phyloP scores from a whole-genome alignment of 257 asterid genomes.

The Paulownia fortunei region DNA sequence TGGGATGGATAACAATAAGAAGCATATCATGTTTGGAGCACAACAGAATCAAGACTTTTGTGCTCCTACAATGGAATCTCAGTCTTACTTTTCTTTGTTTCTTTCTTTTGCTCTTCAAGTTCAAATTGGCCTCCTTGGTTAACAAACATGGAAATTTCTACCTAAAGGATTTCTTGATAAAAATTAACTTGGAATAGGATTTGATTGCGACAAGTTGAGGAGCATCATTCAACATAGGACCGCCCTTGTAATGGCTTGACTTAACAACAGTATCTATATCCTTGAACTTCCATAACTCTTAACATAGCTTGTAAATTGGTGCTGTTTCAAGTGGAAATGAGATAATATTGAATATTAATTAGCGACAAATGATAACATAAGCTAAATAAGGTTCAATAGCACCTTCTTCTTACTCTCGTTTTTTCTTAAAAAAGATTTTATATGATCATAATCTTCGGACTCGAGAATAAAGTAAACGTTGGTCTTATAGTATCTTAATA shows the following conservation, averaged over 20 bases:
- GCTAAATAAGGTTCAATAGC: too few species aligned
- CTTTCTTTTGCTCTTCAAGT: neutral
- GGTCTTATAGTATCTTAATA: too few species aligned
- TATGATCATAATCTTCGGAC: too few species aligned
- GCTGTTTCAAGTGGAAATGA: neutral
- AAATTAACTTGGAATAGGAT: conserved; percentile 1
- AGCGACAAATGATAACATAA: too few species aligned
- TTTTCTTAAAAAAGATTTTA: too few species aligned
- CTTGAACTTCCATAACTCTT: neutral
- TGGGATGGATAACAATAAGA: conserved; percentile 28
- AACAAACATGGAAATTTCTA: neutral
- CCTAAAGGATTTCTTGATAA: neutral
- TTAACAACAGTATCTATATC: neutral
- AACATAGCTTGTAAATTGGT: too few species aligned
- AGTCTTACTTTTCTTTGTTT: neutral
- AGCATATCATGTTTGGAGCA: conserved; percentile 26
- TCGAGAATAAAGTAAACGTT: too few species aligned
- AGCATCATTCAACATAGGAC: conserved; percentile 25
- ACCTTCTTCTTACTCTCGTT: too few species aligned
- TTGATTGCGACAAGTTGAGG: conserved; percentile 29
- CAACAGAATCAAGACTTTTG: conserved; percentile 30
- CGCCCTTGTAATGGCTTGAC: conserved; percentile 2
- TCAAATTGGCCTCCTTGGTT: neutral
- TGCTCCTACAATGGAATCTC: conserved; percentile 35
- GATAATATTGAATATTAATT: neutral